Percentiles rank a stretch among this genome's conserved stretches.
Evolutionary conservation across 148 eudicot genomes (phyloP).

Genomic region (Agrostemma githago): DNA sequence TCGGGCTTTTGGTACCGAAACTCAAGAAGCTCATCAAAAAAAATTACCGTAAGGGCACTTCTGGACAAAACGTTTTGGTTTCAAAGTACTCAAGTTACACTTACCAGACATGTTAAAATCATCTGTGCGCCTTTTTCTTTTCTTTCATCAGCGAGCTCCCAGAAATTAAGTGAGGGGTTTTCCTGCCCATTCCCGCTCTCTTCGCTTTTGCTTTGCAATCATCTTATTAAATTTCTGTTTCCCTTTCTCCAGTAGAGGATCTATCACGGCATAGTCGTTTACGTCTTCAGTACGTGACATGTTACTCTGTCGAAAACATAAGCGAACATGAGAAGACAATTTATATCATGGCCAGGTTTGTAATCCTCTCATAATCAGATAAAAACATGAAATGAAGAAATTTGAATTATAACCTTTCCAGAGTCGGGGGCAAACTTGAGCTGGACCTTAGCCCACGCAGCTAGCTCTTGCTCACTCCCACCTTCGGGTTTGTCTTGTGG

Average conservation of each 20-base stretch:
- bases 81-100: neutral
- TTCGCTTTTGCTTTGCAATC: slow-evolving; percentile 80
- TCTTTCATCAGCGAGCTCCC: neutral
- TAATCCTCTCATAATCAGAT: neutral
- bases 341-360: neutral
- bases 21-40: neutral
- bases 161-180: slow-evolving; percentile 66
- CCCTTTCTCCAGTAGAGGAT: slow-evolving; percentile 90
- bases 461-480: slow-evolving; percentile 45
- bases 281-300: slow-evolving; percentile 69
- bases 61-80: neutral
- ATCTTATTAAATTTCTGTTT: slow-evolving; percentile 88
- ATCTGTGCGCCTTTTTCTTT: neutral
- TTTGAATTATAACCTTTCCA: slow-evolving; percentile 46
- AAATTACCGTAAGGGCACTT: neutral
- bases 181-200: slow-evolving; percentile 96
- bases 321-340: slow-evolving; percentile 11
- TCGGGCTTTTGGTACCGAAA: neutral
- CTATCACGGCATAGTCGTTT: slow-evolving; percentile 75
- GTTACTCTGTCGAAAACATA: slow-evolving; percentile 47
- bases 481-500: slow-evolving; percentile 31
- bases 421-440: slow-evolving; percentile 64
- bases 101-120: neutral
- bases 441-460: slow-evolving; percentile 51
- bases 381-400: neutral